These are phyloP conservation scores for Tuctoria greenei DNA, from an alignment of 176 grass and related monocot species.

Conservation along the genomic window DNA sequence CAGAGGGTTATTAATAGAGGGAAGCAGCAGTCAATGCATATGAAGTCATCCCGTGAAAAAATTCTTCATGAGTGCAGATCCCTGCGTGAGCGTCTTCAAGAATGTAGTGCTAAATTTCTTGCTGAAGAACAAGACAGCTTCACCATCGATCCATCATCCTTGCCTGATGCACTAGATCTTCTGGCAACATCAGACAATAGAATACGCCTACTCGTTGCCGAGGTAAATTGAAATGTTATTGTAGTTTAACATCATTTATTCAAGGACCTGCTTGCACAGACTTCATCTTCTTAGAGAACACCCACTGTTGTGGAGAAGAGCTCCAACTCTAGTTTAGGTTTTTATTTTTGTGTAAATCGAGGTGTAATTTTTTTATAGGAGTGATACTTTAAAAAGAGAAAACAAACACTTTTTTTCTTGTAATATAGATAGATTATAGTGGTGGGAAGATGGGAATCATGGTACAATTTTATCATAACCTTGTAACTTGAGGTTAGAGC, in stretches of 20 bases:
- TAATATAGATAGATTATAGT: neutral
- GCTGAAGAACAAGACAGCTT: constrained; percentile 62
- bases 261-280: neutral
- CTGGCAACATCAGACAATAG: constrained; percentile 76
- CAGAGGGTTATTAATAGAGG: constrained; percentile 67
- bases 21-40: constrained; percentile 46
- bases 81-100: constrained; percentile 70
- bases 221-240: constrained; percentile 52
- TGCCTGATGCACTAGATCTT: constrained; percentile 71
- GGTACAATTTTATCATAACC: neutral
- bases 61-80: constrained; percentile 79
- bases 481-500: neutral
- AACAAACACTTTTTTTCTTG: neutral
- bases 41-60: constrained; percentile 54
- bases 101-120: constrained; percentile 85
- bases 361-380: neutral
- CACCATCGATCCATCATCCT: constrained; percentile 58
- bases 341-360: neutral
- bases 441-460: neutral
- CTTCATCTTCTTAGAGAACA: constrained; percentile 1
- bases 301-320: neutral
- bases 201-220: constrained; percentile 80
- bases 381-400: neutral
- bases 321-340: neutral
- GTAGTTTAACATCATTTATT: constrained; percentile 15